Base-by-base conservation (phyloP, 2,329 filamentous ascomycete species). In the Arthrinium phaeospermum region DNA sequence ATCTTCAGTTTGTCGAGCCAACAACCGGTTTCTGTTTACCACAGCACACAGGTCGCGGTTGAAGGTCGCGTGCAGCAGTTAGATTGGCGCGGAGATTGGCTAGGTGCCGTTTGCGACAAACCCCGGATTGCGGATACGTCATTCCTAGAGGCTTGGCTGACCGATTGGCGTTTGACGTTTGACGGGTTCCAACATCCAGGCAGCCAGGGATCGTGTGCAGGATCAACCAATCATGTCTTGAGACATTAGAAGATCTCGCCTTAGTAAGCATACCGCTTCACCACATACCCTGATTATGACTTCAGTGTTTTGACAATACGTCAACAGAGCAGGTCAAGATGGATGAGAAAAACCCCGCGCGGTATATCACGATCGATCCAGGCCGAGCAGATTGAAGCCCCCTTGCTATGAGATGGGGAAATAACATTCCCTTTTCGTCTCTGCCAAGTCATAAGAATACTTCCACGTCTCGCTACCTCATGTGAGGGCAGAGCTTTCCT, bases 41-140 rank as follows among this genome's bases (percentile, higher is more conserved):
- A 22, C 53, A 61, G 34, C 27, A 30, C 27, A 61, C 30, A n/a
- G 53, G 53, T 61, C 30, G 53, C 30, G 30, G 19, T 19, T 19
- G 53, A 27, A 7, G 2, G 53, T 37, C 53, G 53, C 57, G 57
- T 64, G 57, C 30, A 41, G 12, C 7, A 13, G 30, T 2, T 64
- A n/a, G 57, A 41, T 64, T 64, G 57, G 22, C 34, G 34, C 34
- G 34, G 34, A 37, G 34, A 19, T 64, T 64, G 57, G 34, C 41
- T 41, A 22, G 8, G 34, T 37, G 53, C 1, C n/a, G 30, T 10
- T 8, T 61, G 53, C 12, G 30, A 34, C 57, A 19, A 41, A 64
- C 57, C 57, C 57, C 57, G 57, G 57, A 41, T 64, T 64, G 34
- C 57, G 34, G 34, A 64, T 64, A 64, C 57, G 57, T 64, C 57